Conservation (phyloP, 2,329 filamentous ascomycete genomes). For the Harringtonia lauricola region DNA sequence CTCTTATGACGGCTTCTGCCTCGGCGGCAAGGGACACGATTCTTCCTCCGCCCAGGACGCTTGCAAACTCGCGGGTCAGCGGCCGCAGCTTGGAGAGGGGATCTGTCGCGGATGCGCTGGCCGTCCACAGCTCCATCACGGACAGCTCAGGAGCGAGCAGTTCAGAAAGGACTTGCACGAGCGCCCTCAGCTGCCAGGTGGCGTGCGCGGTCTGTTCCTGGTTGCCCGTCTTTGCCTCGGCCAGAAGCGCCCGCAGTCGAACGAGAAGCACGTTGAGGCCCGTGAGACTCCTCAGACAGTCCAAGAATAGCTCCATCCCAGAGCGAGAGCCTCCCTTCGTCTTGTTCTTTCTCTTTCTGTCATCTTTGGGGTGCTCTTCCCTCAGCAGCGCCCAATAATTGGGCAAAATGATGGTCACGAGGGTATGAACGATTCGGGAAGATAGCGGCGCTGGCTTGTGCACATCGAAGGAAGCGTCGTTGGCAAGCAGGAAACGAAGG, state of each 20-base stretch:
- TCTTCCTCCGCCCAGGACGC: constrained; percentile 35
- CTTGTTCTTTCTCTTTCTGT: constrained; percentile 7
- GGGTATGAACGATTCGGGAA: constrained; percentile 62
- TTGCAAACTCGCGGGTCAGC: constrained; percentile 31
- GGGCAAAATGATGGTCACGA: constrained; percentile 65
- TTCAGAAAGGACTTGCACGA: constrained; percentile 31
- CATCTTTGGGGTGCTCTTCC: constrained; percentile 24
- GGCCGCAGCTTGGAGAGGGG: constrained; percentile 18
- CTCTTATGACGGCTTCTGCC: constrained; percentile 38
- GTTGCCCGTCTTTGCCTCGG: constrained; percentile 31
- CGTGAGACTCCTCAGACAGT: constrained; percentile 59
- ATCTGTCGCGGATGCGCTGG: constrained; percentile 12
- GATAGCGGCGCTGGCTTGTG: constrained; percentile 52
- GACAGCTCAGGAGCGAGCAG: constrained; percentile 27
- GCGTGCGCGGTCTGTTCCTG: constrained; percentile 17
- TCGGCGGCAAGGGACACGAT: constrained; percentile 41
- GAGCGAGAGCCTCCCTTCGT: constrained; percentile 5
- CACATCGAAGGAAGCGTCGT: constrained; percentile 39
- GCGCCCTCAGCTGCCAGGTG: constrained; percentile 29
- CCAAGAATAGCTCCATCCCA: constrained; percentile 41
- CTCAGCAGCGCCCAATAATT: constrained; percentile 68
- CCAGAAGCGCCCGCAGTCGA: constrained; percentile 53
- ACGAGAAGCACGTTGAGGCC: constrained; percentile 68
- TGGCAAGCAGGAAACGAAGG: constrained; percentile 37
- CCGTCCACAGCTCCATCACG: constrained; percentile 26